These are phyloP conservation scores for Jimgerdemannia flammicorona DNA, from an alignment of 192 early-diverging fungal genomes.

Conservation along the genomic window DNA sequence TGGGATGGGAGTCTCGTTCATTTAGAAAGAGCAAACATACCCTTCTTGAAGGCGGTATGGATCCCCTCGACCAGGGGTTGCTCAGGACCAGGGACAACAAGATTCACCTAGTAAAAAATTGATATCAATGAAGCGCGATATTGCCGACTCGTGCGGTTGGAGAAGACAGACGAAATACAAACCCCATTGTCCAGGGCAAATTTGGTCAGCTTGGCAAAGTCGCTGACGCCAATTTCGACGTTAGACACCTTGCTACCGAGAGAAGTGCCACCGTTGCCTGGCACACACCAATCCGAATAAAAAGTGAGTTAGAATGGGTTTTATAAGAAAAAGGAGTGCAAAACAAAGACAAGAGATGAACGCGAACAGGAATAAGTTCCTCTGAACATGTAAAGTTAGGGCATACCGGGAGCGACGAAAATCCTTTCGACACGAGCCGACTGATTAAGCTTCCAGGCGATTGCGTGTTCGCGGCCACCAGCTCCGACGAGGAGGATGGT, in stretches of 20 bases:
- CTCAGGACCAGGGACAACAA: conserved; percentile 95
- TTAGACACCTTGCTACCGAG: conserved; percentile 75
- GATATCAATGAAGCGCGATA: conserved; percentile 1
- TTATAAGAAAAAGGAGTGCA: not conserved
- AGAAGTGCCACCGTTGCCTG: conserved; percentile 94
- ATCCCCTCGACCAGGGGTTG: conserved; percentile 96
- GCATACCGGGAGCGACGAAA: conserved; percentile 87
- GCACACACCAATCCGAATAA: not conserved
- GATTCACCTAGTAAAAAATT: conserved; percentile 47
- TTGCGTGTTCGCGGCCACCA: conserved; percentile 96
- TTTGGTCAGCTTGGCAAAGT: conserved; percentile 71
- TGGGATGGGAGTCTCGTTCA: not conserved
- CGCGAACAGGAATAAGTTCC: too few relatives aligned
- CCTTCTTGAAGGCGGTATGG: conserved; percentile 74
- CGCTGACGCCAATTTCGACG: conserved; percentile 65
- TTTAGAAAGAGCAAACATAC: conserved; percentile 37
- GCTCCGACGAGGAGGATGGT: conserved; percentile 86
- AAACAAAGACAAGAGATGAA: not conserved
- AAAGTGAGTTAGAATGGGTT: not conserved
- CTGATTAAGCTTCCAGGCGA: conserved; percentile 88
- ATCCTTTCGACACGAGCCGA: conserved; percentile 72
- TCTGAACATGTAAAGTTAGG: too few relatives aligned
- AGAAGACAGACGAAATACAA: conserved; percentile 4
- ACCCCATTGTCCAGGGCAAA: conserved; percentile 80
- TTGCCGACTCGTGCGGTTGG: not conserved